Conservation (phyloP, 768 basidiomycete species). For the Rhizopogon roseolus region DNA sequence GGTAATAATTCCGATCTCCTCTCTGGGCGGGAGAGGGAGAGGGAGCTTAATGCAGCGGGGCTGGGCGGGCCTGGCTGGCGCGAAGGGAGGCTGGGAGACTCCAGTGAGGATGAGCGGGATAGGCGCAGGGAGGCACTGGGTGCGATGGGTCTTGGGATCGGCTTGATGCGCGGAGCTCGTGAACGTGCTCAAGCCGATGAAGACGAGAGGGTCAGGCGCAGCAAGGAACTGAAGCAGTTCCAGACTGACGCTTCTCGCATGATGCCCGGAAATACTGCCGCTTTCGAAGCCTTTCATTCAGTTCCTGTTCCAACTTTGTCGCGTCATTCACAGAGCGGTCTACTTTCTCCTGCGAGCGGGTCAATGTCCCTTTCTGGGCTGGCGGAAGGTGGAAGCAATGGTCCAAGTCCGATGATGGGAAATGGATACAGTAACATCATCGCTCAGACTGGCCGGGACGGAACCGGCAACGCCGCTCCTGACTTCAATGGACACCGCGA, state of each 20-base stretch:
- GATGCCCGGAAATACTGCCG: conserved; percentile 37
- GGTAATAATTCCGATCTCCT: conserved; percentile 27
- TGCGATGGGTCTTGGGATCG: conserved; percentile 35
- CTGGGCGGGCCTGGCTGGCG: conserved; percentile 36
- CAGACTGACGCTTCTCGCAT: conserved; percentile 34
- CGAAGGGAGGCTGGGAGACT: conserved; percentile 30
- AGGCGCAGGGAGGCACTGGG: conserved; percentile 36
- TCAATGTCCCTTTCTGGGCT: conserved; percentile 5
- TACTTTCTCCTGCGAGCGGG: conserved; percentile 15
- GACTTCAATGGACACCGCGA: conserved; percentile 12
- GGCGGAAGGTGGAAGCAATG: conserved; percentile 12
- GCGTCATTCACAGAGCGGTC: conserved; percentile 19
- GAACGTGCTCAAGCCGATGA: conserved; percentile 63
- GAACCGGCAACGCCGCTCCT: conserved; percentile 1
- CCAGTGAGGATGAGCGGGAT: conserved; percentile 32
- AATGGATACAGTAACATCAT: conserved; percentile 21
- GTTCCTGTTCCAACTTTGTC: conserved; percentile 28
- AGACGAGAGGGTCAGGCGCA: conserved; percentile 47
- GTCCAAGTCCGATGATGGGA: conserved; percentile 17
- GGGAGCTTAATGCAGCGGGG: conserved; percentile 33
- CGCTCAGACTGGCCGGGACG: conserved; percentile 23
- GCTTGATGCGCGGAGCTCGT: conserved; percentile 45
- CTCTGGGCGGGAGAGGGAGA: conserved; percentile 41
- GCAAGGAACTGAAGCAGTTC: conserved; percentile 42
- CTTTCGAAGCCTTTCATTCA: conserved; percentile 80